Base-by-base conservation (phyloP, 768 basidiomycete species). In the Mycena maculata region DNA sequence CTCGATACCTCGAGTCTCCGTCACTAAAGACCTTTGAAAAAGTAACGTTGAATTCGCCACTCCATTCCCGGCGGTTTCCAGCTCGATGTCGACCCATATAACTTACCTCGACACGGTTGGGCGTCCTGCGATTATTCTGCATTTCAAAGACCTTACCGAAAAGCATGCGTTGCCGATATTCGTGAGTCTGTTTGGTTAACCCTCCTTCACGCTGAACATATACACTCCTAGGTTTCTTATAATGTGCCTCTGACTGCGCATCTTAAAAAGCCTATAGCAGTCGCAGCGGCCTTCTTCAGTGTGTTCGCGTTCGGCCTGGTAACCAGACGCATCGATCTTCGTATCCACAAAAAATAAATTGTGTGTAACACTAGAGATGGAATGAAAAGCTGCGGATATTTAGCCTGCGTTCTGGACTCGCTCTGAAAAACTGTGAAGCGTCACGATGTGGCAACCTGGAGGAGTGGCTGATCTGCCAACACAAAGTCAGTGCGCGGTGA, bases 31-130 rank as follows among this genome's bases (percentile, higher is more conserved):
- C 60, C 27, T 59, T 39, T 13, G 60, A 28, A 47, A 45, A 74
- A 98, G 97, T 59, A 90, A 96, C 72, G 82, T 98, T 67, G 85
- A 91, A 67, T 88, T 93, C 55, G 82, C 80, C 47, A 82, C 90
- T 10, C 96, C 97, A 1, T 98, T 96, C 85, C 83, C 90, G 8
- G 86, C 94, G 15, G 78, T 89, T 59, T 81, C 85, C 15, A 90
- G 87, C 74, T 78, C 75, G 56, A 78, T 87, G 55, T 87, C 86
- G n/a, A 92, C 84, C 20, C 92, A 95, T 72, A 86, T 85, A 67
- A 94, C 94, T 6, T 99, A 97, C 80, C 89, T 99, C 30, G 98
- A 99, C 77, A 94, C 96, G 39, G 85, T 84, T 44, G 98, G 98
- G 31, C 90, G 96, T 28, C 96, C 96, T 11, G 85, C 86, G 8